These are phyloP conservation scores for Hortiboletus flavorubellus DNA, from an alignment of 768 basidiomycete genomes.

Conservation along the genomic window DNA sequence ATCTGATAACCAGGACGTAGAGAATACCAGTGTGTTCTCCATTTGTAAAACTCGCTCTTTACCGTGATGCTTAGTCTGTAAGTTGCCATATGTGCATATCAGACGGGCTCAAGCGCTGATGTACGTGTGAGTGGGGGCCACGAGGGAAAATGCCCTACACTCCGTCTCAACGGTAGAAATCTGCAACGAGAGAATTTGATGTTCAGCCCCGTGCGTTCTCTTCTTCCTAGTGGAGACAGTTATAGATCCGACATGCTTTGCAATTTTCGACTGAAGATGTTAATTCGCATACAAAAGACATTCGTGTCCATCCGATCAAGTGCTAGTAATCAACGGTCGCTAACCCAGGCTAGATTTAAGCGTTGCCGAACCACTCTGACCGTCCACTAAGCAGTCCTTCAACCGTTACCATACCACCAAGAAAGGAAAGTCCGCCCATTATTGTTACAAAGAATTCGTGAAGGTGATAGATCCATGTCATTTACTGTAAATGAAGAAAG, in stretches of 20 bases:
- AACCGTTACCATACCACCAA: neutral
- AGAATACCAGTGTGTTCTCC: neutral
- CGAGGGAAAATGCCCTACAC: neutral
- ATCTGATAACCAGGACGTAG: constrained; percentile 1
- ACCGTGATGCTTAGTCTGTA: too few relatives aligned
- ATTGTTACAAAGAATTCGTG: neutral
- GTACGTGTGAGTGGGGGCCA: neutral
- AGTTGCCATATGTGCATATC: too few relatives aligned
- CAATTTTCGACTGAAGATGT: neutral
- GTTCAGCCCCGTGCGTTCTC: neutral
- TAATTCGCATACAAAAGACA: neutral
- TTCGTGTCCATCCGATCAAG: neutral
- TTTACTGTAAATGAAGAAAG: neutral
- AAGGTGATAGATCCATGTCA: neutral
- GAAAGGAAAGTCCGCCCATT: neutral
- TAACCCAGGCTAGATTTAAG: neutral
- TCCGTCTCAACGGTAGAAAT: neutral
- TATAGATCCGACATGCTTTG: neutral
- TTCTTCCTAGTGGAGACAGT: neutral
- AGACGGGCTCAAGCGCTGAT: too few relatives aligned
- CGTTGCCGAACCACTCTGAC: neutral
- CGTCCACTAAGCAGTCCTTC: neutral
- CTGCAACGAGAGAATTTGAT: neutral
- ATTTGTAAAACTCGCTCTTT: neutral
- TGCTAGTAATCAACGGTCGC: neutral